Conservation (phyloP, 306 rosid genomes). For the Fragaria iinumae region DNA sequence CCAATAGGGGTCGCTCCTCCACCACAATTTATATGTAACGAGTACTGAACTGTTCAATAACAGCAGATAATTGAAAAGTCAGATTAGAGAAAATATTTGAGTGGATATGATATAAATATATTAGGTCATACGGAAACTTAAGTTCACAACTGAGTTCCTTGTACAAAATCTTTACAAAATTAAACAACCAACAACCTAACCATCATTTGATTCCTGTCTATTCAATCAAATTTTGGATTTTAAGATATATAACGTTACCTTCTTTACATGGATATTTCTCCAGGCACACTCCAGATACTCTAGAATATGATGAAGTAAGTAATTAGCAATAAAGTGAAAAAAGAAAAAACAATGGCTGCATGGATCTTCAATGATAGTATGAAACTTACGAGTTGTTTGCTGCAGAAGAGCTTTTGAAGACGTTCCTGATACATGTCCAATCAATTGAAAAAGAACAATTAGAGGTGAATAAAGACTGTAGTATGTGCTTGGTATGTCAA, state of each 20-base stretch:
- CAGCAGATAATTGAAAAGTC: neutral
- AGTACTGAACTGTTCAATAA: constrained; percentile 20
- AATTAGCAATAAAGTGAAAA: no score
- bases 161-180: neutral
- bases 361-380: neutral
- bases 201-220: neutral
- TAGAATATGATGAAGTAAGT: neutral
- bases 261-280: neutral
- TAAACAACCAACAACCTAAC: no score
- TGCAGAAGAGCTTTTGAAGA: constrained; percentile 11
- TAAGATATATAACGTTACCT: constrained; percentile 8
- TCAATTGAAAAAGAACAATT: neutral
- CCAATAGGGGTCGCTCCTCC: constrained; percentile 40
- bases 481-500: neutral
- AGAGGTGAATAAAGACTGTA: neutral
- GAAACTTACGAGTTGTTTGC: constrained; percentile 22
- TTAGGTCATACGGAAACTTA: neutral
- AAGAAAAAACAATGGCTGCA: no score
- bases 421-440: constrained; percentile 19
- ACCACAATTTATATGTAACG: constrained; percentile 58
- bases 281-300: constrained; percentile 6
- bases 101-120: no score
- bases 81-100: neutral
- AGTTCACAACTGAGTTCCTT: neutral
- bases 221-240: no score